These are phyloP conservation scores for Calonectria pseudoturangicola DNA, from an alignment of 2,329 filamentous ascomycete genomes.

Conservation along the genomic window DNA sequence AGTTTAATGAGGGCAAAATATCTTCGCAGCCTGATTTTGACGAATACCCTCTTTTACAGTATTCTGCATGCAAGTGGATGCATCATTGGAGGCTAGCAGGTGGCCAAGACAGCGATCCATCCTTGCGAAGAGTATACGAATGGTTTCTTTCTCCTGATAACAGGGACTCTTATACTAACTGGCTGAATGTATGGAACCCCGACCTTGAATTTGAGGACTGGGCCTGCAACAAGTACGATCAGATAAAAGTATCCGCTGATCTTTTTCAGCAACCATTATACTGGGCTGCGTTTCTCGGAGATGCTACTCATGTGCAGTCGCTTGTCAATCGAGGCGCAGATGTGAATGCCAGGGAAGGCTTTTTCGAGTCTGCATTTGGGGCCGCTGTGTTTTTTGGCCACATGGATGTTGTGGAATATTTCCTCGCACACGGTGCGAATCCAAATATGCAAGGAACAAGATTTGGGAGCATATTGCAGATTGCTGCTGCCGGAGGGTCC, in stretches of 20 bases:
- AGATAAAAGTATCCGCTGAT: slow-evolving; percentile 16
- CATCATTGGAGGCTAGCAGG: slow-evolving; percentile 13
- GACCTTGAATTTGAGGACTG: background rate
- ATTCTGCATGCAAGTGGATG: slow-evolving; percentile 16
- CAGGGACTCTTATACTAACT: slow-evolving; percentile 2
- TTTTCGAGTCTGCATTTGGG: slow-evolving; percentile 6
- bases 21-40: background rate
- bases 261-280: slow-evolving; percentile 20
- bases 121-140: background rate
- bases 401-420: slow-evolving; percentile 5
- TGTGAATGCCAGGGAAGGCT: background rate
- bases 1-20: background rate
- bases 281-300: slow-evolving; percentile 11
- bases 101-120: background rate
- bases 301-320: background rate
- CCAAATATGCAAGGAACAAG: background rate
- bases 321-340: slow-evolving; percentile 4
- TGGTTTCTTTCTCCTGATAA: background rate
- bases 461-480: background rate
- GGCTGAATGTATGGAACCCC: slow-evolving; percentile 7
- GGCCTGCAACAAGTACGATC: background rate
- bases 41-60: slow-evolving; percentile 15
- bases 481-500: background rate
- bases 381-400: slow-evolving; percentile 11
- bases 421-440: background rate